Base-by-base conservation (phyloP, 2,329 filamentous ascomycete species). In the Xylaria digitata region DNA sequence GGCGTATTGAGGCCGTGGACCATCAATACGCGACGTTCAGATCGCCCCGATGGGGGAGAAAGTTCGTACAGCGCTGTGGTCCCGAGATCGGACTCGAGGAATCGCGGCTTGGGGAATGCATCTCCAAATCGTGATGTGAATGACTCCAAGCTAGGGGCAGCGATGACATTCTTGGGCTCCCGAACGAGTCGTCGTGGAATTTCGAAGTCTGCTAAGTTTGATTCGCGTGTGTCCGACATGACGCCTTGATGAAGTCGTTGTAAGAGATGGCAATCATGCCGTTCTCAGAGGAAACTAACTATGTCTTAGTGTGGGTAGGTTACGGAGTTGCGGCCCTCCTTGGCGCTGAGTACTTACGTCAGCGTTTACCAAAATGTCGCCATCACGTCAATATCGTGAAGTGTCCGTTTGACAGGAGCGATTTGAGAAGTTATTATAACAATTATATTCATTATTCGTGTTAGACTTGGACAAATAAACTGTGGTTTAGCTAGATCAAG, bases 1-100 rank as follows among this genome's bases (percentile, higher is more conserved):
- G 67, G 67, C 21, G 67, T 70, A 49, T 63, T 62, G 3, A 67
- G 30, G 17, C 67, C 67, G 58, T 70, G 67, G n/a, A 70, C 23
- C 32, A 70, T 50, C 37, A 70, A 17, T 1, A 70, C 65, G 4
- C 37, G 61, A 3, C 65, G 67, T 5, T 32, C 48, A 5, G 48
- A 15, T 23, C 45, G 26, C 15, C 66, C 66, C 1, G 66, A 66
- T 1, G 58, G 66, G 2, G 66, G n/a, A 8, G 63, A 34, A 1
- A 68, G 42, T 4, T 55, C 32, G 53, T 69, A 69, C 13, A 69
- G 21, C 0, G 67, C 67, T 8, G 67, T 69, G n/a, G 21, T 50
- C 13, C 67, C 67, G 56, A 69, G 64, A 26, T 64, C 64, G 46
- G 67, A 69, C 57, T 59, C 42, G 45, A 69, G 64, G 56, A 57